These are phyloP conservation scores for Triticum monococcum DNA, from an alignment of 176 grass and related monocot species.

Conservation along the genomic window DNA sequence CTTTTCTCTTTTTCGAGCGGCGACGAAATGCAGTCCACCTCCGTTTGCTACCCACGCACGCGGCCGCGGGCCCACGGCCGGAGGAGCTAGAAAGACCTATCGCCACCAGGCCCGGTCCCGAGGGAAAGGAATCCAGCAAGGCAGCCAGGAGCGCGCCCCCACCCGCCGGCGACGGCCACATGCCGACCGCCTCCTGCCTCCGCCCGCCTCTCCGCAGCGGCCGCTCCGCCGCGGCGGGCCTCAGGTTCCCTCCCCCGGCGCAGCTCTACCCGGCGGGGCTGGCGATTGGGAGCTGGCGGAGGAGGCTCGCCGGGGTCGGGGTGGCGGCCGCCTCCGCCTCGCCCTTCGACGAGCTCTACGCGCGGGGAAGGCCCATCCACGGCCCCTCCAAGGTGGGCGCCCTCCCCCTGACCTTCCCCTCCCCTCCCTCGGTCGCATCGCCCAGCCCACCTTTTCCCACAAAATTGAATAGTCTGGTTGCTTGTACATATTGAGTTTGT, in stretches of 20 bases:
- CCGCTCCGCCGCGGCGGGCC: conserved; percentile 23
- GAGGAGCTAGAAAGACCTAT: conserved; percentile 23
- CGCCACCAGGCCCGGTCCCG: not conserved
- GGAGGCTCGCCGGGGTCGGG: conserved; percentile 34
- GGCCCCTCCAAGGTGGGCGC: conserved; percentile 51
- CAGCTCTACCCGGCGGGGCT: conserved; percentile 2
- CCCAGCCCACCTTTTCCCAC: not conserved
- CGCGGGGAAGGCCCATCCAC: conserved; percentile 34
- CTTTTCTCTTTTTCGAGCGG: not conserved
- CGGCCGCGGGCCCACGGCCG: not conserved
- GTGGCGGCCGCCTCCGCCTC: conserved; percentile 56
- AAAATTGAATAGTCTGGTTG: not conserved
- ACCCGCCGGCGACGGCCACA: conserved; percentile 37
- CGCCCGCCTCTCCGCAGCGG: conserved; percentile 12
- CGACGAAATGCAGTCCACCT: conserved; percentile 8
- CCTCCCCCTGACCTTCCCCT: not conserved
- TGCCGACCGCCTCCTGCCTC: conserved; percentile 49
- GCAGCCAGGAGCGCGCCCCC: not conserved
- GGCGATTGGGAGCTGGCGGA: not conserved
- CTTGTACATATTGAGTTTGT: not conserved
- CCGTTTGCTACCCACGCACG: conserved; percentile 4
- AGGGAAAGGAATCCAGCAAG: conserved; percentile 2
- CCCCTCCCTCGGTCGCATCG: conserved; percentile 36
- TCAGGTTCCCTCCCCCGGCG: conserved; percentile 5
- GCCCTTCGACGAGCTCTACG: conserved; percentile 70